A percentile compares a stretch with the other conserved stretches of the same genome.
These are phyloP conservation scores for Argentina anserina DNA, from an alignment of 306 rosid species.

Conservation along the genomic window DNA sequence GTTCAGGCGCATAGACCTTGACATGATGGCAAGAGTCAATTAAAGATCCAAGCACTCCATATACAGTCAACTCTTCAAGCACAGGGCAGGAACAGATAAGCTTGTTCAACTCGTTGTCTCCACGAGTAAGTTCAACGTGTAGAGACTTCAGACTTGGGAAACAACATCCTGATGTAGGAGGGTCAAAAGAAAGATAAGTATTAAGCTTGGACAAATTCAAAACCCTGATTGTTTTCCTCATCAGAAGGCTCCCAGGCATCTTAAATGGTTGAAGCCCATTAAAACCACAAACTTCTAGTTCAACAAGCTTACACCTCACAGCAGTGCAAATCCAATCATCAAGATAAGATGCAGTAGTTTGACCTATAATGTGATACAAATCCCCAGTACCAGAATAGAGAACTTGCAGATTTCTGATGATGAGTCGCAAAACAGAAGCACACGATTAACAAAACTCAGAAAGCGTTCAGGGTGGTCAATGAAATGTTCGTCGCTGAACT, in stretches of 20 bases:
- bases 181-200: background rate
- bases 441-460: background rate
- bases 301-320: background rate
- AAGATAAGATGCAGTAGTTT: too few relatives aligned
- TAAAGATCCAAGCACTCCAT: background rate
- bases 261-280: background rate
- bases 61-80: background rate
- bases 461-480: background rate
- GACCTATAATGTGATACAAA: too few relatives aligned
- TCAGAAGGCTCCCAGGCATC: background rate
- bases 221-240: background rate
- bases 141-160: background rate
- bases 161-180: background rate
- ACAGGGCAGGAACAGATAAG: background rate
- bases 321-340: background rate
- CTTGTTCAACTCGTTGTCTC: background rate
- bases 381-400: too few relatives aligned
- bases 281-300: background rate
- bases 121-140: background rate
- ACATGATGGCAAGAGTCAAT: background rate
- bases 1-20: background rate
- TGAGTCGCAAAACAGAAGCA: too few relatives aligned
- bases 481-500: background rate
- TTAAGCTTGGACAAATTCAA: background rate
- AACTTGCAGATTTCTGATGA: too few relatives aligned